These are phyloP conservation scores for Pseudocercospora fuligena DNA, from an alignment of 2,329 filamentous ascomycete species.

Conservation along the genomic window DNA sequence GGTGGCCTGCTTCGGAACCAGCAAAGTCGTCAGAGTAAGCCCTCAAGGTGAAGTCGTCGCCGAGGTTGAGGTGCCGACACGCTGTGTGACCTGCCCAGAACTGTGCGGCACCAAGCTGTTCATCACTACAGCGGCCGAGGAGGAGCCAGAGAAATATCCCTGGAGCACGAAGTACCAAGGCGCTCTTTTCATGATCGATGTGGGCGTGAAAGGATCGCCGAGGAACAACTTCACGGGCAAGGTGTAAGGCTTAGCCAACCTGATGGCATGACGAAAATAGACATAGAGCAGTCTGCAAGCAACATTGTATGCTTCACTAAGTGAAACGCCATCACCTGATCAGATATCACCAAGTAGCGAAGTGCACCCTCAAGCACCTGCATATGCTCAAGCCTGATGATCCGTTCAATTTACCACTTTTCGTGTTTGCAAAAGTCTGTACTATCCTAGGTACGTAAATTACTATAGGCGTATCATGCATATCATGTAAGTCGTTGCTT, in stretches of 20 bases:
- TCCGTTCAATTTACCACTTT: background rate
- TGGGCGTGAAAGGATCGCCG: constrained; percentile 69
- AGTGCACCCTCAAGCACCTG: background rate
- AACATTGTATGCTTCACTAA: no score
- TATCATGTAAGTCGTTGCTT: constrained; percentile 8
- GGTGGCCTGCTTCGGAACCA: constrained; percentile 82
- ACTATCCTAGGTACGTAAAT: background rate
- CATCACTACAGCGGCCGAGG: constrained; percentile 78
- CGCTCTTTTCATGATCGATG: constrained; percentile 75
- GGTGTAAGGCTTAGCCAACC: constrained; percentile 12
- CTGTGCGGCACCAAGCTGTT: constrained; percentile 77
- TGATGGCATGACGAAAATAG: background rate
- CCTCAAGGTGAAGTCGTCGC: constrained; percentile 73
- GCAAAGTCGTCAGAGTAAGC: constrained; percentile 74
- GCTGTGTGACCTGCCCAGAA: constrained; percentile 78
- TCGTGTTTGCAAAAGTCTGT: background rate
- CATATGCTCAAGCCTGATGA: background rate
- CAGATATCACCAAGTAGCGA: background rate
- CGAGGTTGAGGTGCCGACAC: constrained; percentile 75
- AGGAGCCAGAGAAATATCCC: constrained; percentile 65
- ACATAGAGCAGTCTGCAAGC: background rate
- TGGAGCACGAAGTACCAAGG: constrained; percentile 69
- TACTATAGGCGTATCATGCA: background rate
- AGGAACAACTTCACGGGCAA: constrained; percentile 65
- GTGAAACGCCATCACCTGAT: no score